Base-by-base conservation (phyloP, 139 green algal species). In the Yamagishiella unicocca region DNA sequence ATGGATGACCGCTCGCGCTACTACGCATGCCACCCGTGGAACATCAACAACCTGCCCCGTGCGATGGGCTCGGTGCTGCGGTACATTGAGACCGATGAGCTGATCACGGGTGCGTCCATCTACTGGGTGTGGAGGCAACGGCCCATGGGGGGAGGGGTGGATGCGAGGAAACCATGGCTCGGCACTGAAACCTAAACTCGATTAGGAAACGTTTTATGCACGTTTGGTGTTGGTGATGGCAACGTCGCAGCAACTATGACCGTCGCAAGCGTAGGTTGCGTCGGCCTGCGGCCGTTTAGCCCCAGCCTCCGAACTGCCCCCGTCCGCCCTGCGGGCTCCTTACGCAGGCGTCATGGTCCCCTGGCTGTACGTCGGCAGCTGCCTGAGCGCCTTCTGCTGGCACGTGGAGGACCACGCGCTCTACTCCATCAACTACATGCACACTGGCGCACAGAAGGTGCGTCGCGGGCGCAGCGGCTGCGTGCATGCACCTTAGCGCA, bases 381-480 rank as follows among this genome's bases (percentile, higher is more conserved):
- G 93, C 83, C 95, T 97, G 87, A 95, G 90, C 43, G 91, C 93
- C 58, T 96, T 95, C 81, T 95, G 93, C 88, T 98, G 96, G 97
- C 96, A 96, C 84, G 94, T 96, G 24, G 96, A 99, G 89, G 94
- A 98, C 75, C 96, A 99, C 91, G 91, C 95, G 87, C 93, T 99
- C 42, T 99, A 99, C 92, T 96, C 91, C 62, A 91, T 98, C 78
- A 98, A 97, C 88, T 99, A 99, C 92, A 88, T 97, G 50, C 97
- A 99, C 92, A 95, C 87, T 83, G 88, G 78, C 29, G 61, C 83
- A 2, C 37, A 66, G 22, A 92, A 90, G 72, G 61, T 86, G 35
- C 21, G 50, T 58, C 50, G 17, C 12, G 50, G 17, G 50, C 12
- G 50, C 50, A n/a, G n/a, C n/a, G n/a, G n/a, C n/a, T n/a, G n/a